These are phyloP conservation scores for Sclerotinia sclerotiorum DNA, from an alignment of 2,329 filamentous ascomycete genomes.

Conservation along the genomic window DNA sequence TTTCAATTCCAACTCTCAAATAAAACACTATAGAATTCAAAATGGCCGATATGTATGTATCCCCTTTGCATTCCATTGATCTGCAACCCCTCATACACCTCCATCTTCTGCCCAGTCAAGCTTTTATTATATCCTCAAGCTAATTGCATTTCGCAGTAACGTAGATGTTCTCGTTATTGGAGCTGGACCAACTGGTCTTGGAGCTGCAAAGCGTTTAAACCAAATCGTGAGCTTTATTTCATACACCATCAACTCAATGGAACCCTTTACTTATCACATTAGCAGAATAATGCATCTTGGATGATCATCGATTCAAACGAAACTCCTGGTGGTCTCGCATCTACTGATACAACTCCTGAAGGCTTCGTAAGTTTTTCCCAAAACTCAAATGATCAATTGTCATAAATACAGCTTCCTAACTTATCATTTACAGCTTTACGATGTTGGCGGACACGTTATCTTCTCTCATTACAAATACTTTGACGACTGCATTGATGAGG, in stretches of 20 bases:
- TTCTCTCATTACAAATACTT: constrained; percentile 93
- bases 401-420: constrained; percentile 28
- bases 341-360: constrained; percentile 91
- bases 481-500: constrained; percentile 97
- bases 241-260: constrained; percentile 26
- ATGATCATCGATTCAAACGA: constrained; percentile 91
- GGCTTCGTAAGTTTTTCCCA: constrained; percentile 76
- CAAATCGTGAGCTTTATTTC: constrained; percentile 67
- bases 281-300: constrained; percentile 88
- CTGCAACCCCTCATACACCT: neutral
- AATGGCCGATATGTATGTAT: constrained; percentile 28
- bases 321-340: constrained; percentile 91
- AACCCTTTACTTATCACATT: constrained; percentile 20
- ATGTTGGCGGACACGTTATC: constrained; percentile 64
- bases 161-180: constrained; percentile 98
- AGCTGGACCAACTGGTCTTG: constrained; percentile 93
- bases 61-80: neutral
- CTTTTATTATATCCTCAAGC: neutral
- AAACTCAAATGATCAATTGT: constrained; percentile 26
- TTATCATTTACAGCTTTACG: constrained; percentile 70
- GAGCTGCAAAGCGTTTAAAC: constrained; percentile 95
- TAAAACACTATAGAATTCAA: constrained; percentile 5
- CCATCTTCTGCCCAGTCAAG: neutral
- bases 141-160: constrained; percentile 50
- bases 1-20: neutral